These are phyloP conservation scores for Globisporangium megalacanthum DNA, from an alignment of 352 stramenopile genomes.

Conservation along the genomic window DNA sequence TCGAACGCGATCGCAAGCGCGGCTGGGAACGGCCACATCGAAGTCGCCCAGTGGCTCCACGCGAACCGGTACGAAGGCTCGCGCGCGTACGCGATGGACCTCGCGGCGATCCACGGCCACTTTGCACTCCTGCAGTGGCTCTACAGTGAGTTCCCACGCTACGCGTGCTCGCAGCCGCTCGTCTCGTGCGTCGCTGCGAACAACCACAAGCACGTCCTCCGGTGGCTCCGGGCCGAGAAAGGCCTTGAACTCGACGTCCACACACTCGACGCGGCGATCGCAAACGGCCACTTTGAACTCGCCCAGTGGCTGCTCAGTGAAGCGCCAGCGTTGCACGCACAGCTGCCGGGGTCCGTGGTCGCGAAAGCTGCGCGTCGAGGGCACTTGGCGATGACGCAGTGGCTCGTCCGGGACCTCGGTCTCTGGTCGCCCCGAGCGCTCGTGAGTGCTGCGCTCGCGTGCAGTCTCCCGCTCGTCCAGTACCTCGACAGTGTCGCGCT, in stretches of 20 bases:
- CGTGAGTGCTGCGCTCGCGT: conserved; percentile 17
- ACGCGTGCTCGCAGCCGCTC: conserved; percentile 28
- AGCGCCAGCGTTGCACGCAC: conserved; percentile 11
- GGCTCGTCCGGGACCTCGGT: conserved; percentile 21
- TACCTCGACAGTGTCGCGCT: conserved; percentile 21
- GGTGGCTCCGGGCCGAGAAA: conserved; percentile 27
- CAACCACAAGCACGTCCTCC: conserved; percentile 27
- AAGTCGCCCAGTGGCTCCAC: too few species aligned
- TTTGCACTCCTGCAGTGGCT: conserved; percentile 41
- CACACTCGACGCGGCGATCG: conserved; percentile 29
- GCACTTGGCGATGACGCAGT: conserved; percentile 18
- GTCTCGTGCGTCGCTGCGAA: conserved; percentile 26
- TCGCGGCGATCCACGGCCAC: conserved; percentile 30
- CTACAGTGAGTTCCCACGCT: conserved; percentile 21
- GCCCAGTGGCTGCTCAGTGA: conserved; percentile 23
- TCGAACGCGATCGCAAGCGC: too few species aligned
- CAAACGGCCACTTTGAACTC: conserved; percentile 24
- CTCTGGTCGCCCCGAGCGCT: conserved; percentile 29
- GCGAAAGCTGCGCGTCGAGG: conserved; percentile 29
- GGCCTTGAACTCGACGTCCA: conserved; percentile 20
- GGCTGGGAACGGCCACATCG: too few species aligned
- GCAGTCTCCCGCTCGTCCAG: conserved; percentile 24
- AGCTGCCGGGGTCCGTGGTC: conserved; percentile 5
- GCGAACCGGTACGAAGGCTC: conserved; percentile 32
- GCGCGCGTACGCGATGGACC: conserved; percentile 29